phyloP scores from a whole-genome alignment of 768 basidiomycete genomes.

The Hygrophorus pudorinus region DNA sequence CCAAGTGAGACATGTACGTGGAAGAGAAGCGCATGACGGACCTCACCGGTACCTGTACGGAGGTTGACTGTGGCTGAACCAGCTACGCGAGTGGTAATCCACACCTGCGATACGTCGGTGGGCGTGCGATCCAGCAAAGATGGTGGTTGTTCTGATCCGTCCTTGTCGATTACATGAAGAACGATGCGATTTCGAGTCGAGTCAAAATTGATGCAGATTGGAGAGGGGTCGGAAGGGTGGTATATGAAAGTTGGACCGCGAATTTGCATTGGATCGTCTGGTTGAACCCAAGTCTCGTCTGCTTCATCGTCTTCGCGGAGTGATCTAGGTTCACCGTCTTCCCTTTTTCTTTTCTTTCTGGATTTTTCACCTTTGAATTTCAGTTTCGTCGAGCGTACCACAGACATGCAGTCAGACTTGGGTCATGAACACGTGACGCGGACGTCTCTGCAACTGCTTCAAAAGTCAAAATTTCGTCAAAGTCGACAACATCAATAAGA shows the following conservation, averaged over 20 bases:
- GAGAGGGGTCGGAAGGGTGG: conserved; percentile 73
- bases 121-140: conserved; percentile 59
- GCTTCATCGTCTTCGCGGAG: conserved; percentile 49
- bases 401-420: conserved; percentile 14
- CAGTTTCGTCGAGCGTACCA: conserved; percentile 63
- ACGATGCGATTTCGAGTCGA: conserved; percentile 64
- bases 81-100: conserved; percentile 82
- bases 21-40: too few relatives aligned
- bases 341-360: conserved; percentile 73
- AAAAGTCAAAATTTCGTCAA: conserved; percentile 13
- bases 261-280: conserved; percentile 60
- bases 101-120: conserved; percentile 79
- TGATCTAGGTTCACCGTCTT: conserved; percentile 35
- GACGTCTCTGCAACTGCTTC: neutral
- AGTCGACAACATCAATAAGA: conserved; percentile 56
- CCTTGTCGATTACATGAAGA: conserved; percentile 55
- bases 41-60: conserved; percentile 76
- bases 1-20: too few relatives aligned
- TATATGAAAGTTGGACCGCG: conserved; percentile 82
- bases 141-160: conserved; percentile 35
- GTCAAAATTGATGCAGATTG: conserved; percentile 71
- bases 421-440: conserved; percentile 22
- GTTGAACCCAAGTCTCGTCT: conserved; percentile 73
- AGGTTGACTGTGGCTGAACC: conserved; percentile 80
- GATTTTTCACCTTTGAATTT: conserved; percentile 86